Evolutionary conservation across 2,329 filamentous ascomycete species (phyloP), one percentile per base, ranked within the genome.

Genomic region (Fusarium proliferatum): DNA sequence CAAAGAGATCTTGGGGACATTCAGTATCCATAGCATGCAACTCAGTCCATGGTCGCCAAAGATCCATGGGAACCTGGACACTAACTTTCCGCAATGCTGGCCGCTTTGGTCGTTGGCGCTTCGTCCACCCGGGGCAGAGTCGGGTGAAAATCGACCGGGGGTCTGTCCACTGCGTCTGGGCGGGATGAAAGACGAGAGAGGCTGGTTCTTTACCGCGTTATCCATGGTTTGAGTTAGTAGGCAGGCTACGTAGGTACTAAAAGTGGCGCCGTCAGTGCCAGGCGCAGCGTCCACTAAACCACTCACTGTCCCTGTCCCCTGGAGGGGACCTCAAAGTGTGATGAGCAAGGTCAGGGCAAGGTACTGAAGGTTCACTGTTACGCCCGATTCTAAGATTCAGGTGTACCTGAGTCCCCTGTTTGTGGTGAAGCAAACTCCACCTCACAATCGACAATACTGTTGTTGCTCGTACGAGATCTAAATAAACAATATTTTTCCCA

Each of bases 71-170:
- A 68, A 75, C 45, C 17, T 28, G 33, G 33, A 33, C 33, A 28
- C 73, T 64, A 72, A 67, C 63, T 63, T 64, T 70, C 64, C 61
- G 73, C 51, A 61, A 64, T 75, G 65, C 65, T 70, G 62, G 57
- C 63, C 67, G 55, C 51, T 69, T 65, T 68, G 65, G 74, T 72
- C 65, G 72, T 58, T 67, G 60, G 75, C 75, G 71, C 73, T 73
- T 67, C 53, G 62, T 69, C 39, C 43, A 34, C 62, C 55, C 21
- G 51, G 73, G 74, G 71, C 60, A 62, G 58, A 45, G 46, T 48
- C 26, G 45, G 45, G 45, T 69, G 64, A 55, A 52, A 52, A 45
- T 51, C 67, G 61, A 71, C 41, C 28, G 45, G 64, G 60, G 58
- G 42, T 61, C 36, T 59, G 42, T 61, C 51, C 60, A 51, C 43